phyloP scores from a whole-genome alignment of 2,329 filamentous ascomycete genomes.

The Aspergillus neoniger region DNA sequence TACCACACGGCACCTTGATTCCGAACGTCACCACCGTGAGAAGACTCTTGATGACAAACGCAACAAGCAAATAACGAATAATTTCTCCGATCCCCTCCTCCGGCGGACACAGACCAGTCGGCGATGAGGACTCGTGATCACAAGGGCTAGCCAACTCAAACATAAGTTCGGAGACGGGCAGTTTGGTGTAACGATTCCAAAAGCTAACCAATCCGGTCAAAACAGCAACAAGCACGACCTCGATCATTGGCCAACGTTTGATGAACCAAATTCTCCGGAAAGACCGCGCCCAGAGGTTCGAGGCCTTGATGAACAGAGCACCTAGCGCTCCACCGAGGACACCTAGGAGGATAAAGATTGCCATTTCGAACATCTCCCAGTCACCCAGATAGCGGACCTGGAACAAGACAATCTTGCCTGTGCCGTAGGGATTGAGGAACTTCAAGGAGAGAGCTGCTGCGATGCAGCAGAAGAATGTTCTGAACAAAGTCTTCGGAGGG shows the following conservation, averaged over 20 bases:
- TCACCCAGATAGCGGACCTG: slow-evolving; percentile 87
- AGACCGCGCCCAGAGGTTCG: slow-evolving; percentile 80
- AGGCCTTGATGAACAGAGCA: slow-evolving; percentile 95
- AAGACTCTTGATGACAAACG: slow-evolving; percentile 86
- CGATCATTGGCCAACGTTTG: slow-evolving; percentile 79
- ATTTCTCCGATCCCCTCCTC: slow-evolving; percentile 77
- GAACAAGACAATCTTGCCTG: slow-evolving; percentile 94
- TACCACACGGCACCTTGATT: slow-evolving; percentile 93
- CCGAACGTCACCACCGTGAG: slow-evolving; percentile 91
- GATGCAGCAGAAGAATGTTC: slow-evolving; percentile 98
- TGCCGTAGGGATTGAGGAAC: slow-evolving; percentile 94
- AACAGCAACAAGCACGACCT: slow-evolving; percentile 84
- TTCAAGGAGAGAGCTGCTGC: slow-evolving; percentile 86
- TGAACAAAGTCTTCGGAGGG: slow-evolving; percentile 92
- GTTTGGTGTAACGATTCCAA: slow-evolving; percentile 88
- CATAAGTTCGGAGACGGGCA: slow-evolving; percentile 86
- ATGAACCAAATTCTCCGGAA: slow-evolving; percentile 81
- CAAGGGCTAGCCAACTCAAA: slow-evolving; percentile 91
- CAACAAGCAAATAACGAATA: slow-evolving; percentile 69
- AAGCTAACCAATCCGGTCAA: slow-evolving; percentile 83
- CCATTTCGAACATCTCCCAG: slow-evolving; percentile 92
- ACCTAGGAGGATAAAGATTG: slow-evolving; percentile 81
- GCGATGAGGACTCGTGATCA: slow-evolving; percentile 62
- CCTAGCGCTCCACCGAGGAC: slow-evolving; percentile 80
- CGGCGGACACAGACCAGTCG: slow-evolving; percentile 77